A percentile compares a stretch with the other conserved stretches of the same genome.
Conservation (phyloP, 2,329 filamentous ascomycete genomes). For the Elsinoe batatas region DNA sequence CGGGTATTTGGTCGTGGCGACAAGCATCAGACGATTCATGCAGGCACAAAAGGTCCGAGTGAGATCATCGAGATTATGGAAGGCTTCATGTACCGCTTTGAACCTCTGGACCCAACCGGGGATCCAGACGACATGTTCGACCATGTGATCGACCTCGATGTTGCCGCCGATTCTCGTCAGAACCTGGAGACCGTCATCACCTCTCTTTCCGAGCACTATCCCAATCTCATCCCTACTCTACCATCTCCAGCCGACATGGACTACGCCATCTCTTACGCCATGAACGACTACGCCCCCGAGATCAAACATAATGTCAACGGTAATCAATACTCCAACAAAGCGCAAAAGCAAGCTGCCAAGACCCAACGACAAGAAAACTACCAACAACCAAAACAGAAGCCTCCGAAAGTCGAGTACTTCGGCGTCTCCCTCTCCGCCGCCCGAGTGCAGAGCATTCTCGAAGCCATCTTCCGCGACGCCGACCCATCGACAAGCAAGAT, state of each 20-base stretch:
- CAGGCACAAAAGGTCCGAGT: conserved; percentile 55
- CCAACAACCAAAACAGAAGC: conserved; percentile 21
- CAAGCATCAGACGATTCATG: conserved; percentile 96
- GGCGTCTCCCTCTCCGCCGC: conserved; percentile 45
- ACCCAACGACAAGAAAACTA: conserved; percentile 14
- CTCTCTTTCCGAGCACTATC: conserved; percentile 65
- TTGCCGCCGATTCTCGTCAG: conserved; percentile 62
- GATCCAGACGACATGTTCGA: conserved; percentile 78
- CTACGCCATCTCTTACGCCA: conserved; percentile 62
- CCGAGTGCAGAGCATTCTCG: conserved; percentile 50
- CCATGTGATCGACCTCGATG: conserved; percentile 73
- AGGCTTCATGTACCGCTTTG: conserved; percentile 78
- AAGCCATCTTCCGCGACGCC: conserved; percentile 55
- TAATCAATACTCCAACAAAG: conserved; percentile 28
- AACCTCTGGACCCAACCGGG: conserved; percentile 57
- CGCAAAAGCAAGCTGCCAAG: conserved; percentile 6
- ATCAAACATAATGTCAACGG: conserved; percentile 64
- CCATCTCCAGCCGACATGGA: conserved; percentile 69
- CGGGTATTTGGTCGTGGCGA: conserved; percentile 80
- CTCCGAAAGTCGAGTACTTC: conserved; percentile 55
- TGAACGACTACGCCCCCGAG: conserved; percentile 67
- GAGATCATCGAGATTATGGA: conserved; percentile 92
- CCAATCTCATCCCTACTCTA: conserved; percentile 60
- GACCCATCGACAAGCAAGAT: conserved; percentile 51
- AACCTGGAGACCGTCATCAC: conserved; percentile 75